Percentiles rank a stretch among this genome's conserved stretches.
These are phyloP conservation scores for Punctularia strigosozonata DNA, from an alignment of 768 basidiomycete genomes.

Conservation along the genomic window DNA sequence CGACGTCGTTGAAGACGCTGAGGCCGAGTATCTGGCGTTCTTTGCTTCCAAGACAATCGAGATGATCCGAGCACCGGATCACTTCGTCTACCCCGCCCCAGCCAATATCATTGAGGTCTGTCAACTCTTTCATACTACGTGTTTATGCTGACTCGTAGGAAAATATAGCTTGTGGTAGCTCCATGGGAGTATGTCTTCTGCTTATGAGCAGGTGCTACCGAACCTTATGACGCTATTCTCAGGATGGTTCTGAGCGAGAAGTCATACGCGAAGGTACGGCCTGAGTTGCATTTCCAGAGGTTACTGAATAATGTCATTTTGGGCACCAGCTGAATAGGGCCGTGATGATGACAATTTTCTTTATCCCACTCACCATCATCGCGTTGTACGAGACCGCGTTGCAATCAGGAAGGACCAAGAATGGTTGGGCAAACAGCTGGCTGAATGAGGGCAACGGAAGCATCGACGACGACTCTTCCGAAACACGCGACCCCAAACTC, in stretches of 20 bases:
- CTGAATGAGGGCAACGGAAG: slow-evolving; percentile 48
- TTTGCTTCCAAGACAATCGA: slow-evolving; percentile 79
- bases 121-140: slow-evolving; percentile 7
- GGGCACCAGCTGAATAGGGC: slow-evolving; percentile 52
- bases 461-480: slow-evolving; percentile 42
- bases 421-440: slow-evolving; percentile 61
- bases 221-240: too few species aligned
- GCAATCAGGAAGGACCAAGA: slow-evolving; percentile 30
- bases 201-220: too few species aligned
- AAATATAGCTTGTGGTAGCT: too few species aligned
- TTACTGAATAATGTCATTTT: background rate
- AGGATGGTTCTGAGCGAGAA: slow-evolving; percentile 35
- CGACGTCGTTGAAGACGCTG: slow-evolving; percentile 77
- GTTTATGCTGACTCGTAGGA: too few species aligned
- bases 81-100: slow-evolving; percentile 81
- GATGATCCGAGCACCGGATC: slow-evolving; percentile 81
- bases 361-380: slow-evolving; percentile 61
- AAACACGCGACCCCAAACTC: slow-evolving; percentile 47
- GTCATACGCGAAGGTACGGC: too few species aligned
- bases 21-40: slow-evolving; percentile 84
- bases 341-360: slow-evolving; percentile 76
- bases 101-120: slow-evolving; percentile 82
- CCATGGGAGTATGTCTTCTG: too few species aligned
- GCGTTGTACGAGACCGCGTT: slow-evolving; percentile 64
- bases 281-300: background rate